phyloP scores from a whole-genome alignment of 164 flowering plant genomes.

The Nymphaea thermarum region DNA sequence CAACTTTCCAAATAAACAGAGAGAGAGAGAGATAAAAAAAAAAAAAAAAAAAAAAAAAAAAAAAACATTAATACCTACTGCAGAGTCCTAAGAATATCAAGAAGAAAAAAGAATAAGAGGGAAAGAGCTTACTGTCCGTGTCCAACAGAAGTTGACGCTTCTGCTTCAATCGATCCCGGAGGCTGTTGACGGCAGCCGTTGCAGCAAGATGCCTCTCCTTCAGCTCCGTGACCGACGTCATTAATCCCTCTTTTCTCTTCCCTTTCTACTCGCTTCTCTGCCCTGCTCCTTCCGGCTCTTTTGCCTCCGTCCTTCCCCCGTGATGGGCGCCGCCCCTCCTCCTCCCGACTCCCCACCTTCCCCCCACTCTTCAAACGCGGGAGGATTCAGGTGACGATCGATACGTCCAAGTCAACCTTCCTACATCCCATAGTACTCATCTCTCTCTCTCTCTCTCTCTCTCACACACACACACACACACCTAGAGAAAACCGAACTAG shows the following conservation, averaged over 20 bases:
- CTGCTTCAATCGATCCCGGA: conserved; percentile 65
- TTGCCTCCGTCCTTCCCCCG: too few species aligned
- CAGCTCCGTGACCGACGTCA: conserved; percentile 72
- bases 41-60: conserved; percentile 6
- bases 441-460: too few species aligned
- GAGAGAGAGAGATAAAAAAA: too few species aligned
- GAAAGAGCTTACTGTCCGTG: conserved; percentile 46
- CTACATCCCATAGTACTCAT: too few species aligned
- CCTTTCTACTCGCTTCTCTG: not conserved
- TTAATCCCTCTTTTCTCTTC: not conserved
- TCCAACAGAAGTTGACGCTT: conserved; percentile 67
- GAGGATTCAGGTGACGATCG: too few species aligned
- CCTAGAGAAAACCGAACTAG: too few species aligned
- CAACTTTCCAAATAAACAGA: conserved; percentile 28
- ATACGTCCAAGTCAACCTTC: too few species aligned
- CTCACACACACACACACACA: too few species aligned
- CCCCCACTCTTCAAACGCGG: too few species aligned
- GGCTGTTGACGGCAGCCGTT: conserved; percentile 40
- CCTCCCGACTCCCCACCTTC: too few species aligned
- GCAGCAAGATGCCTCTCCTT: conserved; percentile 75
- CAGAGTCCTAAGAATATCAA: not conserved
- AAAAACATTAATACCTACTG: conserved; percentile 2
- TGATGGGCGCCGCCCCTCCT: too few species aligned
- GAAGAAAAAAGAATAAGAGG: not conserved
- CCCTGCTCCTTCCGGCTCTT: too few species aligned